Base-by-base conservation (phyloP, 495 filamentous ascomycete genomes). In the Usnea hakonensis region DNA sequence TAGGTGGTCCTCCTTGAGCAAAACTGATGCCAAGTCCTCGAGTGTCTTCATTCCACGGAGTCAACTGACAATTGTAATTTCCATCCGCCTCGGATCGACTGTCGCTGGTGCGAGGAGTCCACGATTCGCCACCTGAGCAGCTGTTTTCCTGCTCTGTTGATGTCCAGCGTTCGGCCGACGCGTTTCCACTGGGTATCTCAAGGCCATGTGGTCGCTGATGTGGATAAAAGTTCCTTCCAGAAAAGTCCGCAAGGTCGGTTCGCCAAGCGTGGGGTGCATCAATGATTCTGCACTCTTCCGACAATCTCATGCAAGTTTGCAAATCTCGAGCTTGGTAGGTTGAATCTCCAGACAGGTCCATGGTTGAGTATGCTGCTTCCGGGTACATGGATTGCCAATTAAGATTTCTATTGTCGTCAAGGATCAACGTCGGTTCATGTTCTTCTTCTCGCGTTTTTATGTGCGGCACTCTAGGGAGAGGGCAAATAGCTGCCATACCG, bases 11-110 rank as follows among this genome's bases (percentile, higher is more conserved):
- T 19, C 60, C 43, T 23, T 30, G 53, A 36, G 36, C 44, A 33
- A 28, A 28, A 32, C 13, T 32, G 11, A 57, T 37, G 37, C 54
- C 26, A 8, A 36, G 14, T 50, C 53, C 48, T 37, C 10, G 41
- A 23, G 3, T 7, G 41, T 62, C 53, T 16, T 40, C 33, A n/a
- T 57, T 57, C 60, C 54, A 61, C 14, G 59, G 38, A 32, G 60
- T 36, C 30, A 38, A 40, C 7, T 56, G 43, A 19, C 50, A 32
- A 14, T 21, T 28, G 30, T 46, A 38, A 23, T 16, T 46, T 5
- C 60, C 60, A n/a, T 41, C 60, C 13, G 41, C 60, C 32, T 62
- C 60, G 53, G 60, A 62, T 38, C 53, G 60, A 36, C 60, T 62
- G 53, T 62, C 60, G 35, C 36, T 57, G n/a, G 60, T 62, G 36